Evolutionary conservation across 1,284 basidiomycete species (phyloP).

Genomic region (Hemileia vastatrix): DNA sequence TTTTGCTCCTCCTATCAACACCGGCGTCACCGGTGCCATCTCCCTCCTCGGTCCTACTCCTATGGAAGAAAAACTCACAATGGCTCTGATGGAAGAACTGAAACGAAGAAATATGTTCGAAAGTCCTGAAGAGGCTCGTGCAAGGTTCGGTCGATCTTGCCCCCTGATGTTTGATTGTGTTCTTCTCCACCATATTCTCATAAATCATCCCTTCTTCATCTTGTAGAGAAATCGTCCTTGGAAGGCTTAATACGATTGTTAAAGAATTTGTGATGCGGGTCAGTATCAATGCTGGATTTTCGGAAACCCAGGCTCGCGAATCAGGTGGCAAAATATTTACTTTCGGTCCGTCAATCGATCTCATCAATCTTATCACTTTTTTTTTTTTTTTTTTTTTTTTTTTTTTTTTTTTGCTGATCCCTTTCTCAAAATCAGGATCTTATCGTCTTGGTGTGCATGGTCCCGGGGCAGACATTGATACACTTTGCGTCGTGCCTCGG

Average conservation of each 20-base stretch:
- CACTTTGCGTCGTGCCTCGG: conserved; percentile 93
- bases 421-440: neutral
- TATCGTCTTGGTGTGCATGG: conserved; percentile 79
- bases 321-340: conserved; percentile 98
- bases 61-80: conserved; percentile 53
- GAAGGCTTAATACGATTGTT: conserved; percentile 76
- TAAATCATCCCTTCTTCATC: neutral
- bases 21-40: conserved; percentile 23
- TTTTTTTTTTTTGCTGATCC: neutral
- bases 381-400: neutral
- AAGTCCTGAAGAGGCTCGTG: conserved; percentile 74
- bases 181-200: conserved; percentile 2
- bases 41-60: conserved; percentile 37
- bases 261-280: conserved; percentile 87
- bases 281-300: conserved; percentile 64
- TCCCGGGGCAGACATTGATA: conserved; percentile 94
- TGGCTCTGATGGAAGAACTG: conserved; percentile 78
- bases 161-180: conserved; percentile 4
- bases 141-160: conserved; percentile 53
- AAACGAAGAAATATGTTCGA: conserved; percentile 79
- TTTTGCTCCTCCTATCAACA: conserved; percentile 7
- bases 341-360: conserved; percentile 64
- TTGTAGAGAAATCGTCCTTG: conserved; percentile 79
- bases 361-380: neutral
- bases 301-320: conserved; percentile 69